A percentile compares a stretch with the other conserved stretches of the same genome.
Conservation (phyloP, 2,329 filamentous ascomycete species). For the Verticillium zaregamsianum region DNA sequence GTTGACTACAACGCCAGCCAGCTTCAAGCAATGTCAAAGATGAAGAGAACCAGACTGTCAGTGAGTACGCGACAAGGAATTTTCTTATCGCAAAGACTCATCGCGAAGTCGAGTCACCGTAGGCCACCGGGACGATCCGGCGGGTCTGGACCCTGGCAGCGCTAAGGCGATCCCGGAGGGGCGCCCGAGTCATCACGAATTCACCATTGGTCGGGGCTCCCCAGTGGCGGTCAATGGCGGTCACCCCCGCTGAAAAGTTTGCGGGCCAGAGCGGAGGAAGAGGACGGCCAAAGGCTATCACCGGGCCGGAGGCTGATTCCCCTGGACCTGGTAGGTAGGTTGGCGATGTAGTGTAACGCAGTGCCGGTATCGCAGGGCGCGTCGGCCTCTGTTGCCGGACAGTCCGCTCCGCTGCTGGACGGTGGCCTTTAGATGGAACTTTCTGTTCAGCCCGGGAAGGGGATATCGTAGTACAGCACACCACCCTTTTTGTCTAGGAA, state of each 20-base stretch:
- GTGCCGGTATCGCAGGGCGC: no score
- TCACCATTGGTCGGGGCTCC: not conserved
- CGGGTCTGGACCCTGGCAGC: not conserved
- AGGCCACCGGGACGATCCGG: not conserved
- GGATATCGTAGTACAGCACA: no score
- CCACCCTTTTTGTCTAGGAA: no score
- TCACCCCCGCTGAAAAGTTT: not conserved
- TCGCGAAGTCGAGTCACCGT: not conserved
- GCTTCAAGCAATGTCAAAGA: not conserved
- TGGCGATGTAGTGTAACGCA: no score
- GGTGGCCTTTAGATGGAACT: no score
- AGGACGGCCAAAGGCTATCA: not conserved
- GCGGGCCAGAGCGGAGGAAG: not conserved
- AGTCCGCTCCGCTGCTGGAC: no score
- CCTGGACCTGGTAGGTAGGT: no score
- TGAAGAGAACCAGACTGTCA: not conserved
- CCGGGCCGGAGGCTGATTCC: not conserved
- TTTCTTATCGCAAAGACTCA: constrained; percentile 5
- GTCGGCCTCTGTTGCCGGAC: no score
- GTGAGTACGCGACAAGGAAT: not conserved
- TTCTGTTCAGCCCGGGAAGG: no score
- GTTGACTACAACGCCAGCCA: not conserved
- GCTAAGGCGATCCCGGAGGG: not conserved
- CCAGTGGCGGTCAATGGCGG: not conserved
- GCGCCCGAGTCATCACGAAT: not conserved